Conservation (phyloP, 208 protist genomes). For the Acanthamoeba triangularis region DNA sequence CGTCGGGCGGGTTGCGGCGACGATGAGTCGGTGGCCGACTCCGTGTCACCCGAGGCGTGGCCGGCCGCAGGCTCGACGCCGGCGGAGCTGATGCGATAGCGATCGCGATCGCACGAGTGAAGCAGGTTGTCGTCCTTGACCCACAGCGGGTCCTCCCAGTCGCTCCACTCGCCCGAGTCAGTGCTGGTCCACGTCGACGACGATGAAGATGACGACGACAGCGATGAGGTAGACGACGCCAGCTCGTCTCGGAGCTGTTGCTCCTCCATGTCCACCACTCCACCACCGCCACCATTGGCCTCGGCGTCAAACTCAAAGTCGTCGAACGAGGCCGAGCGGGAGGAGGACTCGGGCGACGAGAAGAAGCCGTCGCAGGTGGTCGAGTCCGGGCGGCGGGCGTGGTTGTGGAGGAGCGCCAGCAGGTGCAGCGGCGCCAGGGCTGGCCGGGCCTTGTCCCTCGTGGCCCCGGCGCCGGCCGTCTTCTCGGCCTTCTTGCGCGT, state of each 20-base stretch:
- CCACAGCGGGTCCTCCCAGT: constrained; percentile 52
- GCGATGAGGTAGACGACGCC: not conserved
- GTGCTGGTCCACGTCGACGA: not conserved
- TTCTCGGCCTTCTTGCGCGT: no score
- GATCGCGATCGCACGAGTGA: not conserved
- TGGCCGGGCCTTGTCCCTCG: not conserved
- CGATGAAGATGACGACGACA: not conserved
- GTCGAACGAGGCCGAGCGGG: not conserved
- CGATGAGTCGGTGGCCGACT: no score
- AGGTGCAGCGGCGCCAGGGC: not conserved
- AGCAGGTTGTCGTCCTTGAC: constrained; percentile 14
- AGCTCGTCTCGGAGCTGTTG: not conserved
- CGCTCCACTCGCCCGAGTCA: constrained; percentile 7
- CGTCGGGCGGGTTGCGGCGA: no score
- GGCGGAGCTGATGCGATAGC: not conserved
- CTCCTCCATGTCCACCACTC: not conserved
- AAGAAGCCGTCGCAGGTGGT: constrained; percentile 30
- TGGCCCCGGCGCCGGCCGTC: no score
- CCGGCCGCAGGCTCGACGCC: no score
- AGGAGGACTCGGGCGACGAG: not conserved
- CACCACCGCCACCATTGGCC: not conserved
- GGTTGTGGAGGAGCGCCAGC: constrained; percentile 2
- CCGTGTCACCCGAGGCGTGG: no score
- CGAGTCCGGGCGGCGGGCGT: not conserved
- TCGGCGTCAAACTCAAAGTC: not conserved